Base-by-base conservation (phyloP, 257 asterid species). In the Fraxinus excelsior region DNA sequence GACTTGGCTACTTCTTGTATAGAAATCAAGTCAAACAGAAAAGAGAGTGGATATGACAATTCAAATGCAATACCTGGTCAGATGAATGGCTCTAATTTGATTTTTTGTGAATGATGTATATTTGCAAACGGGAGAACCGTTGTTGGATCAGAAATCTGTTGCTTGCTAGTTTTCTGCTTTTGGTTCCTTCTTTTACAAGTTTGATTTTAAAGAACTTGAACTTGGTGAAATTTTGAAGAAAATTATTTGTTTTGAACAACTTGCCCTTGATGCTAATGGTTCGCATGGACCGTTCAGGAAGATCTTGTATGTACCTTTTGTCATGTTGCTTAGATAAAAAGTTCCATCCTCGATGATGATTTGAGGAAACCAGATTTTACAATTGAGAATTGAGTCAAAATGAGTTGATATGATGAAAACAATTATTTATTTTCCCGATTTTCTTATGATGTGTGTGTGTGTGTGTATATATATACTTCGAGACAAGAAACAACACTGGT, bases 81-180 rank as follows among this genome's bases (percentile, higher is more conserved):
- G 35, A 12, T 26, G 32, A 26, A 11, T 25, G 34, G 8, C 68
- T 8, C 18, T 11, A 25, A 62, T 9, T 25, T 62, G 19, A 62
- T 26, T 26, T 62, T 25, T 23, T 26, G 10, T 62, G 68, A n/a
- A 26, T 11, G 68, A 25, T 11, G 28, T 25, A 25, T 26, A 11
- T 62, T 62, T 58, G 28, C 18, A 0, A 26, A 5, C n/a, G 1
- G 34, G 68, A 62, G 31, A 62, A 62, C 35, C 11, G 2, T 11
- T 62, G 34, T 62, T 62, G 68, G 68, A 62, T 62, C 68, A 62
- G 68, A 62, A 62, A 26, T 62, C 68, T 62, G 68, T 3, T 26
- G 21, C 35, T 26, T 25, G 34, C 34, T 23, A 62, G 18, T 26
- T 62, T 62, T 62, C 35, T 25, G 18, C 68, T 23, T 25, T 62